Base-by-base conservation (phyloP, 352 stramenopile species). In the Thraustochytrium sp. region DNA sequence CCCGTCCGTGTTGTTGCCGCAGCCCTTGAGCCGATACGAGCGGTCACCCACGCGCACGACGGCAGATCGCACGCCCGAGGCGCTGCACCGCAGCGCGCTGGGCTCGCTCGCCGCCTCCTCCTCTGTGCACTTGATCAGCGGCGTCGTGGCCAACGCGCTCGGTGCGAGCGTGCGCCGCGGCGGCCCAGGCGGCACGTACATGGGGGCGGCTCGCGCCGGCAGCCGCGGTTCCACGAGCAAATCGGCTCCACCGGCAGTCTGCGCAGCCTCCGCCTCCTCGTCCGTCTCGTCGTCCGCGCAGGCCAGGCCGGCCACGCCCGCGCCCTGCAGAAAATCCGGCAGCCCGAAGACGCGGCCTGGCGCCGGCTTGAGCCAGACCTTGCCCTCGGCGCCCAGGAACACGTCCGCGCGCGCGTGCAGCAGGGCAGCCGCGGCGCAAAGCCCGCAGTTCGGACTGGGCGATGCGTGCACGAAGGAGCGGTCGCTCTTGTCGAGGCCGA, bases 1-100 rank as follows among this genome's bases (percentile, higher is more conserved):
- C 11, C 68, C 68, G 8, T 80, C 44, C 0, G 8, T 34, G 51
- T 53, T 44, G 42, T 80, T 80, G 11, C 68, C 68, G 68, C 68
- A 80, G 11, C 68, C 68, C 42, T 80, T 80, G 48, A 80, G 46
- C 13, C 68, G 48, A 4, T 80, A 80, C 31, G 53, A 23, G 11
- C 42, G 42, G 37, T 31, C 34, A 23, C 53, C 11, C 18, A 72
- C 23, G n/a, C 21, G 34, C 18, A 80, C 68, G 18, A 80, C 31
- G 31, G 68, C 68, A 8, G 68, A 80, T 5, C 68, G 68, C 11
- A 65, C 53, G 13, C 68, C 68, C 16, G 68, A 80, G n/a, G 68
- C 68, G 13, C 31, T 63, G 31, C 68, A 46, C 29, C n/a, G n/a
- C 42, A 80, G 34, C 46, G 68, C 2, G 26, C 31, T 55, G 9